Percentiles rank a stretch among this genome's conserved stretches.
phyloP scores from a whole-genome alignment of 257 asterid species.

The Hygrophila difformis region DNA sequence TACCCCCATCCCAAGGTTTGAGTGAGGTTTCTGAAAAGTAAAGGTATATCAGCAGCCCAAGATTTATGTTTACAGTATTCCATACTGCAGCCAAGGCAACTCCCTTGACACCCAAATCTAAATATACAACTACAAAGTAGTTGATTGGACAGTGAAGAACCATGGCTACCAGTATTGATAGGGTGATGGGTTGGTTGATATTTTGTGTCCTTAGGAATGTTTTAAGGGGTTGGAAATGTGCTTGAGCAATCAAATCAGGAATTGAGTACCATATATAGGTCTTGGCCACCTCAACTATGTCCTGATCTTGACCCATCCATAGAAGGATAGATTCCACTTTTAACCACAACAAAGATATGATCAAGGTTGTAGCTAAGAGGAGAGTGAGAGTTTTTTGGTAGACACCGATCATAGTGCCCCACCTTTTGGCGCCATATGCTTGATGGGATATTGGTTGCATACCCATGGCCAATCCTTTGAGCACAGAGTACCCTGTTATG shows the following conservation, averaged over 20 bases:
- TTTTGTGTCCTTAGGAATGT: slow-evolving; percentile 49
- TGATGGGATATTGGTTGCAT: slow-evolving; percentile 48
- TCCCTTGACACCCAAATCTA: slow-evolving; percentile 37
- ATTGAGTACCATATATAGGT: slow-evolving; percentile 31
- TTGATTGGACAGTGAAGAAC: slow-evolving; percentile 38
- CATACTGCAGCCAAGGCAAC: slow-evolving; percentile 45
- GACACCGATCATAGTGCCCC: slow-evolving; percentile 30
- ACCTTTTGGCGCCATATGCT: slow-evolving; percentile 44
- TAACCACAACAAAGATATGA: slow-evolving; percentile 36
- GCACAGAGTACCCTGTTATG: slow-evolving; percentile 40
- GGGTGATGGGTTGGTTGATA: slow-evolving; percentile 34
- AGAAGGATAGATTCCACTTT: slow-evolving; percentile 32
- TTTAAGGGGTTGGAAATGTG: slow-evolving; percentile 36
- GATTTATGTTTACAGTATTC: slow-evolving; percentile 32
- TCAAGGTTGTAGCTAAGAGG: slow-evolving; percentile 24
- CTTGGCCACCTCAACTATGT: slow-evolving; percentile 28
- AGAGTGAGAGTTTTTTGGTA: slow-evolving; percentile 33
- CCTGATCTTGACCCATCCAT: slow-evolving; percentile 35
- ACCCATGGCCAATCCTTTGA: slow-evolving; percentile 40
- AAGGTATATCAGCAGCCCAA: slow-evolving; percentile 30
- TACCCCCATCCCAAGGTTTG: slow-evolving; percentile 35
- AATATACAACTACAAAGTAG: slow-evolving; percentile 25
- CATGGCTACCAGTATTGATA: slow-evolving; percentile 32
- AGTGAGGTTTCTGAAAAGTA: slow-evolving; percentile 21
- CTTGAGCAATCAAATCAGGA: slow-evolving; percentile 41